These are phyloP conservation scores for Lanmaoa rubissima DNA, from an alignment of 768 basidiomycete genomes.

Conservation along the genomic window DNA sequence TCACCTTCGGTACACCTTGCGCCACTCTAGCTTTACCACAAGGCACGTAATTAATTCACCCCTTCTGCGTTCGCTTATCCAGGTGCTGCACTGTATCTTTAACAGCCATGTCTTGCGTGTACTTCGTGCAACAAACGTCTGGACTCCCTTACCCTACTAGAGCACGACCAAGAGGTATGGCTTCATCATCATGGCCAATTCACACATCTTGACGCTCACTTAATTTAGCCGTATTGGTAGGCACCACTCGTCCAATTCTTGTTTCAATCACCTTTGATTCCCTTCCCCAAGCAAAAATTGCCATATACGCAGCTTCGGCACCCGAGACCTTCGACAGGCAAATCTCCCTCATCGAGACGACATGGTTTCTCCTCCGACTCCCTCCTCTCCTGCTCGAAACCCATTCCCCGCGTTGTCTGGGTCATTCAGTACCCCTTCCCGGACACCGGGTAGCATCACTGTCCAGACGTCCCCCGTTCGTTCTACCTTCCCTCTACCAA, in stretches of 20 bases:
- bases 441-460: constrained; percentile 22
- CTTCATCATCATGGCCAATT: not conserved
- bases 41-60: constrained; percentile 41
- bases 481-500: constrained; percentile 34
- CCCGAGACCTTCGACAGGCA: constrained; percentile 66
- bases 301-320: constrained; percentile 78
- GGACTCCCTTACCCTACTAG: constrained; percentile 72
- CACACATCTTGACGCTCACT: constrained; percentile 1
- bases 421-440: constrained; percentile 7
- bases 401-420: constrained; percentile 16
- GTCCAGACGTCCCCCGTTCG: constrained; percentile 29
- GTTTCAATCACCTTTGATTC: not conserved
- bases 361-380: constrained; percentile 31
- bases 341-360: constrained; percentile 58
- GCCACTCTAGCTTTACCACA: constrained; percentile 66
- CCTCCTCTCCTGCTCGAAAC: constrained; percentile 30
- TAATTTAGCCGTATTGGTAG: constrained; percentile 45
- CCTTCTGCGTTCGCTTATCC: not conserved
- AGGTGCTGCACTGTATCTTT: not conserved
- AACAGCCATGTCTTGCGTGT: constrained; percentile 80
- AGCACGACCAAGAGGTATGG: constrained; percentile 79
- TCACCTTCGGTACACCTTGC: not conserved
- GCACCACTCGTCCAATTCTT: not conserved
- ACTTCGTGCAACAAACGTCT: constrained; percentile 73
- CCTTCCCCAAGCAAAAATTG: constrained; percentile 65